These are phyloP conservation scores for Millerago galiae DNA, from an alignment of 805 yeast species.

Conservation along the genomic window DNA sequence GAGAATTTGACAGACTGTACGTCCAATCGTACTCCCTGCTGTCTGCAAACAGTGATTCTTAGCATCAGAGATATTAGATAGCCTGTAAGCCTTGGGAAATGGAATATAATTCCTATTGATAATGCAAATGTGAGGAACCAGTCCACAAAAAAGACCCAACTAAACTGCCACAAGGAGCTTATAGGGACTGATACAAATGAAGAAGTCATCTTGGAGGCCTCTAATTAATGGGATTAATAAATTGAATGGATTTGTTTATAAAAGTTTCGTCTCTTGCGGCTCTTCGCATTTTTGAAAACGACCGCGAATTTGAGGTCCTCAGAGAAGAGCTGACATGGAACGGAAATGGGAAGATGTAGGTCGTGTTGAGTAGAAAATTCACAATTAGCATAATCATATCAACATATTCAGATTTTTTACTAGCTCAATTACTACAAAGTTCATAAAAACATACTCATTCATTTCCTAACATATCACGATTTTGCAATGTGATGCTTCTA, in stretches of 20 bases:
- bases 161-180: conserved; percentile 20
- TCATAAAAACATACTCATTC: not conserved
- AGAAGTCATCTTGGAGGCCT: no score
- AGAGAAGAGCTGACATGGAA: no score
- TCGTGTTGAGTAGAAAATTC: no score
- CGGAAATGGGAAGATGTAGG: no score
- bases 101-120: conserved; percentile 61
- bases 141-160: conserved; percentile 78
- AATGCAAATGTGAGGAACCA: conserved; percentile 69
- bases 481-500: conserved; percentile 69
- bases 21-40: conserved; percentile 49
- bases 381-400: no score
- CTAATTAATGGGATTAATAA: no score
- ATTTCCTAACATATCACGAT: conserved; percentile 39
- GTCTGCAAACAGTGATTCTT: conserved; percentile 57
- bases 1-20: conserved; percentile 74
- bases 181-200: no score
- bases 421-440: not conserved
- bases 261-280: no score
- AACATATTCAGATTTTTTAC: no score
- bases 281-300: no score
- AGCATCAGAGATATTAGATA: conserved; percentile 44
- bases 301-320: no score
- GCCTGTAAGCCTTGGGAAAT: conserved; percentile 70
- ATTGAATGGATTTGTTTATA: no score